Base-by-base conservation (phyloP, 352 stramenopile genomes). In the Pythium volutum region DNA sequence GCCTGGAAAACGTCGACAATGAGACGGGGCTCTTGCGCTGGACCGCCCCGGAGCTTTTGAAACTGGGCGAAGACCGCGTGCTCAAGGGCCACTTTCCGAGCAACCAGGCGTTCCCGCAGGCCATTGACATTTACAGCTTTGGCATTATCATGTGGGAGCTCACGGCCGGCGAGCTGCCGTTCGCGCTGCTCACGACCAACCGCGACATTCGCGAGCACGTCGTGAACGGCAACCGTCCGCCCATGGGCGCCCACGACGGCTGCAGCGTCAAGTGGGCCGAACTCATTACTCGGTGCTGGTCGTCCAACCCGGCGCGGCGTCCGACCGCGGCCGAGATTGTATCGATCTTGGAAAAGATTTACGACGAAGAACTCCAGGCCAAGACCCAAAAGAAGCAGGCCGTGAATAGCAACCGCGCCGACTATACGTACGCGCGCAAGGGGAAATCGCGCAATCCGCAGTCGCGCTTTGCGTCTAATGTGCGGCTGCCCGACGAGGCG, bases 71-170 rank as follows among this genome's bases (percentile, higher is more conserved):
- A 51, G 84, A 93, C 64, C 71, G 78, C 25, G 75, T 86, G 23
- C 67, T 78, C 38, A 89, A 89, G 53, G 83, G 83, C 39, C 67
- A 74, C 26, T 75, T 87, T 52, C 76, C 73, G 36, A 77, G 66
- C 45, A 77, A 78, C 27, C 62, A 56, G 18, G 53, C 51, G 25
- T 79, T 64, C 39, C 84, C 86, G 20, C 82, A 95, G 62, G 84
- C 82, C n/a, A 79, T 91, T 22, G 86, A 95, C 67, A 78, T 95
- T 26, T 95, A 92, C 67, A 91, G 79, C 66, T 93, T 95, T 54
- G 86, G 86, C 45, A 87, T 95, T 26, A 79, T 95, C 59, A 84
- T 95, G 75, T 95, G 83, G 83, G 86, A 95, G 69, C 79, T 95
- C 55, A 89, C 81, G 55, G 90, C 84, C 39, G 77, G 81, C n/a